Conservation (phyloP, 1,284 basidiomycete genomes). For the Rhodotorula mucilaginosa region DNA sequence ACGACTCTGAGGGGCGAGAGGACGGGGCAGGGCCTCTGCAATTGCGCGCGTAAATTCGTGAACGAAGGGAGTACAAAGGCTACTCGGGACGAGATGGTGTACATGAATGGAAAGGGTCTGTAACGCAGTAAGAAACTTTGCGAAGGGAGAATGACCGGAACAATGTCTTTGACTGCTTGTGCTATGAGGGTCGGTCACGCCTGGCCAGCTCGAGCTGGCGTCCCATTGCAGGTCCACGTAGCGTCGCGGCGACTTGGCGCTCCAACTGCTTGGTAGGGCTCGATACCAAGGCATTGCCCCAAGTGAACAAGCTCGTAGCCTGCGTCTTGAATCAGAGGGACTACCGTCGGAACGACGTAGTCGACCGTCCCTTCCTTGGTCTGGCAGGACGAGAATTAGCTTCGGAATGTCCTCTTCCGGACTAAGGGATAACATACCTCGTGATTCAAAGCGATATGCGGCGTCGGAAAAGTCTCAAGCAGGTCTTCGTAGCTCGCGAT, state of each 20-base stretch:
- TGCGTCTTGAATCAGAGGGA: slow-evolving; percentile 32
- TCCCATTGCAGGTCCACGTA: slow-evolving; percentile 33
- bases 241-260: slow-evolving; percentile 33
- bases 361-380: slow-evolving; percentile 31
- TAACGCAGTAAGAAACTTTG: too few species aligned
- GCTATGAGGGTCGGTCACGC: not conserved
- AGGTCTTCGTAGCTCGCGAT: slow-evolving; percentile 28
- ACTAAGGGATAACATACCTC: slow-evolving; percentile 15
- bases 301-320: slow-evolving; percentile 41
- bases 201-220: not conserved
- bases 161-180: too few species aligned
- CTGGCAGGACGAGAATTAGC: not conserved
- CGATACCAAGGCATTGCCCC: slow-evolving; percentile 38
- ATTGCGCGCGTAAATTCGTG: not conserved
- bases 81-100: too few species aligned
- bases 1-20: not conserved
- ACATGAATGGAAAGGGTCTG: too few species aligned
- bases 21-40: not conserved
- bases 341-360: slow-evolving; percentile 31
- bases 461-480: slow-evolving; percentile 4
- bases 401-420: too few species aligned
- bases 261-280: slow-evolving; percentile 41
- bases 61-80: too few species aligned
- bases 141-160: too few species aligned
- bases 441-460: slow-evolving; percentile 39